Percentiles rank a stretch among this genome's conserved stretches.
Conservation (phyloP, 1,139 yeast species). For the Suhomyces terraborum region DNA sequence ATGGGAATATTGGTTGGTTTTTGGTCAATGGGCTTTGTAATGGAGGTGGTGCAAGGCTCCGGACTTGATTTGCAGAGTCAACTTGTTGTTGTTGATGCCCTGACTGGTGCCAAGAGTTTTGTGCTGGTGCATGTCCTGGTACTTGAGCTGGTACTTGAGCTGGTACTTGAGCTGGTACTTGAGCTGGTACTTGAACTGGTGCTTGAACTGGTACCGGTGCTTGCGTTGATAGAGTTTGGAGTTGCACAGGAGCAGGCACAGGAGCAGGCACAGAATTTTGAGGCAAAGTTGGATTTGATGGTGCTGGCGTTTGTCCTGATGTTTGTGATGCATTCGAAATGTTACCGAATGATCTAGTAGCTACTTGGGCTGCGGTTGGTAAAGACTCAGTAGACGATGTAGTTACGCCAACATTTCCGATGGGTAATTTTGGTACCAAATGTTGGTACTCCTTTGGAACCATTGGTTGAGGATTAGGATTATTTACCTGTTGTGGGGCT, state of each 20-base stretch:
- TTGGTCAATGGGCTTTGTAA: conserved; percentile 1
- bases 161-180: conserved; percentile 1
- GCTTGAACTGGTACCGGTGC: neutral
- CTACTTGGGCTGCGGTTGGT: neutral
- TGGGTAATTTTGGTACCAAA: conserved; percentile 1
- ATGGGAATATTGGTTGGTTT: conserved; percentile 2
- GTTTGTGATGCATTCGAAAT: neutral
- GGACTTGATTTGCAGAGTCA: neutral
- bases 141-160: conserved; percentile 1
- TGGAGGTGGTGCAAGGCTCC: conserved; percentile 7
- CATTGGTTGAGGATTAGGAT: neutral
- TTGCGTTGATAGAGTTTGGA: conserved; percentile 7
- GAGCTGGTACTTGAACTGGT: conserved; percentile 7
- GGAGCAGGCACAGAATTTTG: no score
- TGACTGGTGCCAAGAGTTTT: neutral
- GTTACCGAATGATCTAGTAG: neutral
- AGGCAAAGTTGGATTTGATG: no score
- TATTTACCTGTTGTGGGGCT: neutral
- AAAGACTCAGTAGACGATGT: neutral
- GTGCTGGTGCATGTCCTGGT: neutral
- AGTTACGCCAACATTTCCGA: neutral
- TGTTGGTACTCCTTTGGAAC: conserved; percentile 3
- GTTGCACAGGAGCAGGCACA: neutral
- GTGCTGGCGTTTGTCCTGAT: neutral
- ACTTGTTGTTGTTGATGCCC: neutral